A percentile compares a stretch with the other conserved stretches of the same genome.
phyloP scores from a whole-genome alignment of 129 eudicot species.

The Saussurea involucrata region DNA sequence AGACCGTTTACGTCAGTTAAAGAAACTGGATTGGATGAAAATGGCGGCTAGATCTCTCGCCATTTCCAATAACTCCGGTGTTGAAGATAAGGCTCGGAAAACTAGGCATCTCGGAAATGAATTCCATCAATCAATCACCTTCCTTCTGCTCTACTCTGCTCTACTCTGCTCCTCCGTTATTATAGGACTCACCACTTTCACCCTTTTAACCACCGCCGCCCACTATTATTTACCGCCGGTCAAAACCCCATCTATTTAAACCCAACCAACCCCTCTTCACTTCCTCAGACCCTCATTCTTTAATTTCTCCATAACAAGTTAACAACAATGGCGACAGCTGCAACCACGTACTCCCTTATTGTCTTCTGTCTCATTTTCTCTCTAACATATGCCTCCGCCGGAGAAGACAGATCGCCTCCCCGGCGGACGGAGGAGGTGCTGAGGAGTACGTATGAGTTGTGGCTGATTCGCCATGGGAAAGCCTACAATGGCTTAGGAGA shows the following conservation, averaged over 20 bases:
- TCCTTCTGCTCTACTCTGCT: conserved; percentile 30
- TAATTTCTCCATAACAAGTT: conserved; percentile 12
- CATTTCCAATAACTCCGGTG: background rate
- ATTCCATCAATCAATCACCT: conserved; percentile 16
- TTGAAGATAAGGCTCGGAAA: conserved; percentile 28
- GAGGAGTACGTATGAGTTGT: conserved; percentile 48
- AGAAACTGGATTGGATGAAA: conserved; percentile 11
- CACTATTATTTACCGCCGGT: background rate
- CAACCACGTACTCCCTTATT: conserved; percentile 29
- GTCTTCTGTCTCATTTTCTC: conserved; percentile 36
- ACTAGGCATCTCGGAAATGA: conserved; percentile 31
- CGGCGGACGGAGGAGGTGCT: conserved; percentile 55
- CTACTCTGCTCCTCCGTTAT: conserved; percentile 27
- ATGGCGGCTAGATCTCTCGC: conserved; percentile 28
- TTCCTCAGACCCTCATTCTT: conserved; percentile 21
- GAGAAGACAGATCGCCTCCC: conserved; percentile 5
- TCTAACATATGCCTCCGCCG: conserved; percentile 18
- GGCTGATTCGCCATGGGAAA: conserved; percentile 65
- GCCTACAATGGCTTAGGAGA: conserved; percentile 65
- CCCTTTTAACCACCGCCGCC: background rate
- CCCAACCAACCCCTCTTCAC: background rate
- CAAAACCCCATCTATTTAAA: conserved; percentile 12
- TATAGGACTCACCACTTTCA: conserved; percentile 2
- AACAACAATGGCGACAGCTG: conserved; percentile 26
- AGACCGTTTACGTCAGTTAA: background rate